phyloP scores from a whole-genome alignment of 306 rosid species.

The Parietaria judaica region DNA sequence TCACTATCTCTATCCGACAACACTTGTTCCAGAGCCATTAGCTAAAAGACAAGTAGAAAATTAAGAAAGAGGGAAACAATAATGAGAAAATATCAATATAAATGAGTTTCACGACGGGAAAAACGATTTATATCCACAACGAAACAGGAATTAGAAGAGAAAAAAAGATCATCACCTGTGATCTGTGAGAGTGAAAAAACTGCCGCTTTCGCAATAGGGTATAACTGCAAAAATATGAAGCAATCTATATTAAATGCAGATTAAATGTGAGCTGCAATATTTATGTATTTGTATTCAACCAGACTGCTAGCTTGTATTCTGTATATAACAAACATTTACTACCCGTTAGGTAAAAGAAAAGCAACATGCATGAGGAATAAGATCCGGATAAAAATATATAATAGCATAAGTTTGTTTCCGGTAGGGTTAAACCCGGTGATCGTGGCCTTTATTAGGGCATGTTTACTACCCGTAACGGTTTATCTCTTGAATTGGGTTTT shows the following conservation, averaged over 20 bases:
- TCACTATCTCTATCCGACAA: slow-evolving; percentile 65
- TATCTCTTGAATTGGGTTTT: too few relatives aligned
- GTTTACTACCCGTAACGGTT: too few relatives aligned
- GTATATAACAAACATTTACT: neutral
- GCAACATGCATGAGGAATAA: neutral
- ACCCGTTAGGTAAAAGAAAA: neutral
- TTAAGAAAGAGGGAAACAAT: neutral
- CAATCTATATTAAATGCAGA: slow-evolving; percentile 16
- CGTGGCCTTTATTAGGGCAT: too few relatives aligned
- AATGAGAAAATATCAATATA: slow-evolving; percentile 1
- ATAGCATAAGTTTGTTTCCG: too few relatives aligned
- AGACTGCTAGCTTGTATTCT: neutral
- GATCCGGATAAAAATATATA: neutral
- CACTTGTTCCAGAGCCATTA: slow-evolving; percentile 64
- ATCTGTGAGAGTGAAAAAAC: slow-evolving; percentile 76
- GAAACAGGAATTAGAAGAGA: slow-evolving; percentile 4
- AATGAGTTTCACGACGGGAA: neutral
- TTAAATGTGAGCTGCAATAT: neutral
- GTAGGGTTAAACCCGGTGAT: too few relatives aligned
- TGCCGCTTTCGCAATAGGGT: slow-evolving; percentile 47
- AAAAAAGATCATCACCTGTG: slow-evolving; percentile 48
- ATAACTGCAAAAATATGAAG: slow-evolving; percentile 37
- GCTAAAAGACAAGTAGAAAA: slow-evolving; percentile 32
- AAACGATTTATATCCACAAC: neutral
- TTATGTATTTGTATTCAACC: too few relatives aligned